Base-by-base conservation (phyloP, 148 eudicot species). In the Vaccinium myrtillus region DNA sequence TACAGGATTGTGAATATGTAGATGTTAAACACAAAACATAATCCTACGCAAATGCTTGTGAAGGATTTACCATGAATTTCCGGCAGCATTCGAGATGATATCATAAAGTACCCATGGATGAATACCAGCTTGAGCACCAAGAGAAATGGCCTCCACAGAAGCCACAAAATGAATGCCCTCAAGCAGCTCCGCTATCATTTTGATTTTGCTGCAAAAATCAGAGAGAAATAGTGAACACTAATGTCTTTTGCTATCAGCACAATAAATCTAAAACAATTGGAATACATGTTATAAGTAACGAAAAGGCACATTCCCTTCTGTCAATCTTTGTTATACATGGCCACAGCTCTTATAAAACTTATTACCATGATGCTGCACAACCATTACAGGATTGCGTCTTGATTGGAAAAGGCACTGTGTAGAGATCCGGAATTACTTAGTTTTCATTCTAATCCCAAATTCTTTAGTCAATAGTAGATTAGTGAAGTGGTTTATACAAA, bases 71-170 rank as follows among this genome's bases (percentile, higher is more conserved):
- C 98, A 94, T 79, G 99, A 97, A 84, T 90, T 97, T 88, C 99
- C 99, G 77, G 99, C 99, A 76, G 99, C 99, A 89, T 97, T 97
- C 32, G 99, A 95, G 69, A 97, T 95, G 80, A 97, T 97, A 83
- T 97, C 95, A 80, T 95, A 91, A 79, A 97, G 84, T 87, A 94
- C 95, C 92, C 90, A 87, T 59, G 99, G 99, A 91, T 97, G 99
- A 81, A 97, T 94, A 77, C 91, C 92, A 81, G 98, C 96, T 87
- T 97, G 96, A 77, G 92, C 88, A 77, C 99, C 98, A 79, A 97
- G 96, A 90, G 94, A 91, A 59, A 97, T 88, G 85, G 99, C 99
- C 92, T 97, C 99, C 85, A 94, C 90, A 53, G 99, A 93, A 90
- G 98, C 92, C 87, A 97, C 93, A 88, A 93, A 92, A 91, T 97